Conservation (phyloP, 2,329 filamentous ascomycete genomes). For the Epichloe baconii region DNA sequence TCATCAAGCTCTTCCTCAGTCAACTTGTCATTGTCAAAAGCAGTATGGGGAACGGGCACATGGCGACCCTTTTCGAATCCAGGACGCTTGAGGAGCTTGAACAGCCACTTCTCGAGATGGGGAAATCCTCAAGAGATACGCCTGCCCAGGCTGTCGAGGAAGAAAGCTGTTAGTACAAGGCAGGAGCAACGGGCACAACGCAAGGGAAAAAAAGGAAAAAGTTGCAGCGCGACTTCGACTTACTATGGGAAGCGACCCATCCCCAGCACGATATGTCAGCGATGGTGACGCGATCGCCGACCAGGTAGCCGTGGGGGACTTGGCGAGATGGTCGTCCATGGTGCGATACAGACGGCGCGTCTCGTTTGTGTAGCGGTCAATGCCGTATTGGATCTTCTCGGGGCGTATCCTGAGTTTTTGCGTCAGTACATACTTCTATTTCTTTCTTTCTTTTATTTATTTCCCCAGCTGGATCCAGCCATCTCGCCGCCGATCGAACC, state of each 20-base stretch:
- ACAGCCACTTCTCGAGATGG: constrained; percentile 62
- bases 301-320: constrained; percentile 44
- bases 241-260: constrained; percentile 50
- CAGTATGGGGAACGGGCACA: constrained; percentile 54
- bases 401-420: constrained; percentile 48
- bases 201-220: neutral
- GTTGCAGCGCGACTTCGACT: constrained; percentile 5
- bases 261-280: constrained; percentile 74
- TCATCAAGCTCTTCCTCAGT: constrained; percentile 43
- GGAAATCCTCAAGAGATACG: constrained; percentile 59
- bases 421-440: neutral
- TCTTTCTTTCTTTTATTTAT: neutral
- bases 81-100: constrained; percentile 53
- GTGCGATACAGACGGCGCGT: constrained; percentile 70
- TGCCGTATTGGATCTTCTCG: constrained; percentile 69
- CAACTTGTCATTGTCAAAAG: constrained; percentile 33
- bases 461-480: no score
- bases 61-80: constrained; percentile 64
- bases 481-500: neutral
- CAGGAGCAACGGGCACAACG: neutral
- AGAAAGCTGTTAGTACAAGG: neutral
- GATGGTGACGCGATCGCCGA: constrained; percentile 57
- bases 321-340: constrained; percentile 56
- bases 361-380: constrained; percentile 73
- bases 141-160: constrained; percentile 20